Evolutionary conservation across 2,329 filamentous ascomycete genomes (phyloP).

Genomic region (Diaporthe velutina): DNA sequence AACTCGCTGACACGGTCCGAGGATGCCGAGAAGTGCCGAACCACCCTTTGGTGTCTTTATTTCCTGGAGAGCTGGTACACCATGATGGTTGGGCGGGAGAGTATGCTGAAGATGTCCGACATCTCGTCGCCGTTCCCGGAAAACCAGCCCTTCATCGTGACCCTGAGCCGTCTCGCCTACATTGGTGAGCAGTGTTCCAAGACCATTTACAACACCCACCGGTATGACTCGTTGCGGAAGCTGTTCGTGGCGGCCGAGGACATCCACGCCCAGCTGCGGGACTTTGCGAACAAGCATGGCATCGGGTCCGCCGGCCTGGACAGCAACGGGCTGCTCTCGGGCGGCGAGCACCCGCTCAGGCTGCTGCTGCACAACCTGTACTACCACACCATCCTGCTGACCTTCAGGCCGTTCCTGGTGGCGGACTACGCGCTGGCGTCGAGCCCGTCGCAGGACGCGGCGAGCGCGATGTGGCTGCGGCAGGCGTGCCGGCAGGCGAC

Average conservation of each 20-base stretch:
- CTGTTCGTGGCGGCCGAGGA: slow-evolving; percentile 45
- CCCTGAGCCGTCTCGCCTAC: slow-evolving; percentile 41
- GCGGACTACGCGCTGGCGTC: slow-evolving; percentile 42
- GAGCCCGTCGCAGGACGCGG: slow-evolving; percentile 18
- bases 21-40: slow-evolving; percentile 43
- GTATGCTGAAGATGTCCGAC: slow-evolving; percentile 42
- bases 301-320: slow-evolving; percentile 40
- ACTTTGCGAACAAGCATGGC: slow-evolving; percentile 42
- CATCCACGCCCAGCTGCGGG: slow-evolving; percentile 43
- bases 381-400: slow-evolving; percentile 42
- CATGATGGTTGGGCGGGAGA: slow-evolving; percentile 42
- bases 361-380: slow-evolving; percentile 42
- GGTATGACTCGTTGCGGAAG: slow-evolving; percentile 45
- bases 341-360: slow-evolving; percentile 31
- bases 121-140: slow-evolving; percentile 44
- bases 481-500: slow-evolving; percentile 47
- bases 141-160: slow-evolving; percentile 41
- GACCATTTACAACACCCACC: slow-evolving; percentile 44
- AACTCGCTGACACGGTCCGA: slow-evolving; percentile 40
- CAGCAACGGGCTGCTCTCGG: background rate
- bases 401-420: slow-evolving; percentile 45
- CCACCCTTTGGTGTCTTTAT: slow-evolving; percentile 48
- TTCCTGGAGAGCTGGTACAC: slow-evolving; percentile 46
- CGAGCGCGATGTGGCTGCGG: slow-evolving; percentile 47
- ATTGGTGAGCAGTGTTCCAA: slow-evolving; percentile 40